Conservation (phyloP, 2,329 filamentous ascomycete species). For the Diaporthe citri region DNA sequence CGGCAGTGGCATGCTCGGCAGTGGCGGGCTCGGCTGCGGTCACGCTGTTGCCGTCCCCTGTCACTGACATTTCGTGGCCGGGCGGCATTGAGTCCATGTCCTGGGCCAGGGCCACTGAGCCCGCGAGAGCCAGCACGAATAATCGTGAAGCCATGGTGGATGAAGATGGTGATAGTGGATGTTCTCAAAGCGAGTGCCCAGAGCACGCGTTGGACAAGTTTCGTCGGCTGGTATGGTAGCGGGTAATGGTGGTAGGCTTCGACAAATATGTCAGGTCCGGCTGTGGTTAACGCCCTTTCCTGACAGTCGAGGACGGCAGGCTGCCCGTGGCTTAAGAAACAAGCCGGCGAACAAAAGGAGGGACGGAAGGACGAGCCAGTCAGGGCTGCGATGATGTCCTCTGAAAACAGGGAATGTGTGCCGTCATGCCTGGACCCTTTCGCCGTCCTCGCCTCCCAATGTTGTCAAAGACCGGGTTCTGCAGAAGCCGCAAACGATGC, state of each 20-base stretch:
- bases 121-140: conserved; percentile 4
- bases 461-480: not conserved
- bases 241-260: not conserved
- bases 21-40: not conserved
- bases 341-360: conserved; percentile 11
- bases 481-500: conserved; percentile 5
- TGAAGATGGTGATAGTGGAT: not conserved
- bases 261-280: conserved; percentile 17
- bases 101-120: conserved; percentile 1
- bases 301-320: not conserved
- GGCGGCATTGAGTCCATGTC: not conserved
- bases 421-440: conserved; percentile 8
- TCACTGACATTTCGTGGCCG: not conserved
- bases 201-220: not conserved
- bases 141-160: not conserved
- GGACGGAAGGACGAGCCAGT: conserved; percentile 4
- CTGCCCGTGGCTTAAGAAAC: conserved; percentile 4
- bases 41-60: not conserved
- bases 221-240: not conserved
- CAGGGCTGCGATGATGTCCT: not conserved
- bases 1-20: conserved; percentile 1
- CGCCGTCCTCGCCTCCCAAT: conserved; percentile 5
- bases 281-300: not conserved
- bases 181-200: not conserved
- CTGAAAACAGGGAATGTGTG: conserved; percentile 11